phyloP scores from a whole-genome alignment of 2,329 filamentous ascomycete genomes.

The Penicillium decumbens region DNA sequence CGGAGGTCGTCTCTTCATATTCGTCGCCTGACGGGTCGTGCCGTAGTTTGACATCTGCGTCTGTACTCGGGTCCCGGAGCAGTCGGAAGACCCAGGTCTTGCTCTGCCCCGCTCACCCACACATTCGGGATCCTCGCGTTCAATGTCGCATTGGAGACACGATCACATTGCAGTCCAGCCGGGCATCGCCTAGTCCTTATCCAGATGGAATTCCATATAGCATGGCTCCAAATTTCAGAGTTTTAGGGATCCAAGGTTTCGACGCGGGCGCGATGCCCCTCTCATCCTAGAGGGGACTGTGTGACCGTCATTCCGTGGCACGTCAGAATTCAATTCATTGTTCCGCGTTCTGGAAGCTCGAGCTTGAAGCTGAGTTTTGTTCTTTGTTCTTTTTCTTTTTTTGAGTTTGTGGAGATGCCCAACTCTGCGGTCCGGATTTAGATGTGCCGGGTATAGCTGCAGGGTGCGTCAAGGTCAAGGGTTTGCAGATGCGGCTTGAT shows the following conservation, averaged over 20 bases:
- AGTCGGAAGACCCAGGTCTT: background rate
- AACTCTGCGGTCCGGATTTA: background rate
- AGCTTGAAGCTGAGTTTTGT: background rate
- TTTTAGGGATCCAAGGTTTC: conserved; percentile 3
- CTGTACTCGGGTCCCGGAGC: conserved; percentile 2
- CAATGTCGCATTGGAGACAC: background rate
- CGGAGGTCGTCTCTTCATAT: background rate
- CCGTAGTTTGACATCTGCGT: conserved; percentile 7
- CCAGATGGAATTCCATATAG: background rate
- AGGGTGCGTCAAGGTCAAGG: background rate
- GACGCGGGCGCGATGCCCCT: conserved; percentile 13
- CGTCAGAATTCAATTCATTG: conserved; percentile 7
- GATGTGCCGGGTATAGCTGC: background rate
- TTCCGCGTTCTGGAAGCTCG: background rate
- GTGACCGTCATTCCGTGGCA: conserved; percentile 1
- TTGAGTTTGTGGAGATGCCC: background rate
- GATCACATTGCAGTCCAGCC: conserved; percentile 1
- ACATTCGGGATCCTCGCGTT: conserved; percentile 2
- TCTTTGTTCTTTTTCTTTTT: background rate
- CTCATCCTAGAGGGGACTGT: conserved; percentile 7
- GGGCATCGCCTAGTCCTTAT: background rate
- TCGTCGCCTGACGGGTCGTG: conserved; percentile 7
- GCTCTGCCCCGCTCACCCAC: background rate
- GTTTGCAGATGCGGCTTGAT: background rate
- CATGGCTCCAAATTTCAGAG: background rate